Conservation (phyloP, 805 yeast species). For the Kodamaea kaohsiungensis region DNA sequence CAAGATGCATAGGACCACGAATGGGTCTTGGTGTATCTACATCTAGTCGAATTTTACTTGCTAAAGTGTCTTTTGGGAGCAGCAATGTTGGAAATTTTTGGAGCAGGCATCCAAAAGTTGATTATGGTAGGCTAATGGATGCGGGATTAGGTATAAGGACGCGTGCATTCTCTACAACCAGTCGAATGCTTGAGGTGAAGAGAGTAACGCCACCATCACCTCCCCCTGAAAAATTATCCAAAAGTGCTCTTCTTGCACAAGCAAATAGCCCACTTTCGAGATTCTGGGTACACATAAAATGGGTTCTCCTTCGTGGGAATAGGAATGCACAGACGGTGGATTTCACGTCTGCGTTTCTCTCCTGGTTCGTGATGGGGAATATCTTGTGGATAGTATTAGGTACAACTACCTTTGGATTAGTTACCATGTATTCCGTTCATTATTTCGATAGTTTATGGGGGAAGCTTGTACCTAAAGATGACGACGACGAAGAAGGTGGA, state of each 20-base stretch:
- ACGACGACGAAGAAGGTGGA: constrained; percentile 23
- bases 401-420: constrained; percentile 56
- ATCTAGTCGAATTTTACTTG: background rate
- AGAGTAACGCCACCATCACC: background rate
- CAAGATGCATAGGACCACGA: background rate
- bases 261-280: constrained; percentile 33
- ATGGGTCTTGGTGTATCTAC: background rate
- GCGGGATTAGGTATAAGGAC: background rate
- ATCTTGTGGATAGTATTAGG: constrained; percentile 56
- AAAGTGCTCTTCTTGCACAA: constrained; percentile 27
- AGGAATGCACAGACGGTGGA: constrained; percentile 52
- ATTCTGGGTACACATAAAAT: constrained; percentile 41
- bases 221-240: constrained; percentile 10
- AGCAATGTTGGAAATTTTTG: background rate
- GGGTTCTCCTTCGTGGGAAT: constrained; percentile 50
- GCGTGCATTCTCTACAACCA: background rate
- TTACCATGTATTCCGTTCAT: constrained; percentile 46
- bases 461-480: constrained; percentile 18
- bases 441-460: constrained; percentile 29
- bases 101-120: background rate
- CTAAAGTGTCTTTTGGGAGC: background rate
- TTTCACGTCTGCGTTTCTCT: constrained; percentile 49
- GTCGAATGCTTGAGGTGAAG: background rate
- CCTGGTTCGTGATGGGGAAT: constrained; percentile 61
- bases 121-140: background rate